Percentiles rank a stretch among this genome's conserved stretches.
phyloP scores from a whole-genome alignment of 2,329 filamentous ascomycete species.

The Mariannaea elegans region DNA sequence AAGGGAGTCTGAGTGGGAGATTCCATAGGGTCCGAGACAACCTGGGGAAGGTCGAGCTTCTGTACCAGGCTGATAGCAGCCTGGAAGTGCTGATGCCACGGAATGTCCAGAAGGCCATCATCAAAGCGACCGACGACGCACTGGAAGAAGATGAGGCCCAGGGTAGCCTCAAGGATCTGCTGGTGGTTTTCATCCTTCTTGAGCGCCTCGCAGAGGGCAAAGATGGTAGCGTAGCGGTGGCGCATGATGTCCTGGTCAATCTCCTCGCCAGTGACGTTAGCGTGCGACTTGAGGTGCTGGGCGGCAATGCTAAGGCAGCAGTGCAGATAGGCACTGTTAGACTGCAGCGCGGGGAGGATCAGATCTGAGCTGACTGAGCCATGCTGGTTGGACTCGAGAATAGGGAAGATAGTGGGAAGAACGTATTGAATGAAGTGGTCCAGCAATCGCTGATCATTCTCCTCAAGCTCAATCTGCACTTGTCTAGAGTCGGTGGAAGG shows the following conservation, averaged over 20 bases:
- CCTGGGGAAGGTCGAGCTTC: constrained; percentile 80
- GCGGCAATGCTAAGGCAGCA: constrained; percentile 94
- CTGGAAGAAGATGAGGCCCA: constrained; percentile 97
- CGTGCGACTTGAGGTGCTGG: constrained; percentile 85
- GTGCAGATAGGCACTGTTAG: constrained; percentile 92
- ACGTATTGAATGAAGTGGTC: constrained; percentile 93
- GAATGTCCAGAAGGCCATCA: constrained; percentile 87
- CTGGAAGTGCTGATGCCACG: constrained; percentile 97
- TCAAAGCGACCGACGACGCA: constrained; percentile 88
- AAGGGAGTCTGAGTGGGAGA: constrained; percentile 72
- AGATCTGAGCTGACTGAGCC: constrained; percentile 83
- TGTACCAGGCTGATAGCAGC: constrained; percentile 86
- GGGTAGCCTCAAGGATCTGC: constrained; percentile 88
- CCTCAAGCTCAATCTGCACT: constrained; percentile 82
- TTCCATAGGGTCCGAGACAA: constrained; percentile 69
- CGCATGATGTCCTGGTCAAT: constrained; percentile 92
- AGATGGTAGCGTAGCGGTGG: constrained; percentile 88
- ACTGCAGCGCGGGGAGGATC: constrained; percentile 86
- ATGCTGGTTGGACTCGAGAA: constrained; percentile 89
- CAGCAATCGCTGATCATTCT: constrained; percentile 84
- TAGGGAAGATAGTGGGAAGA: constrained; percentile 87
- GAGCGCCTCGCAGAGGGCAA: constrained; percentile 83
- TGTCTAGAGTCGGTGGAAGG: constrained; percentile 70
- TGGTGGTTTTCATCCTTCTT: constrained; percentile 83
- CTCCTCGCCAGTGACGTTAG: constrained; percentile 70